Evolutionary conservation across 2,329 filamentous ascomycete species (phyloP).

Genomic region (Pseudocercospora pini-densiflorae): DNA sequence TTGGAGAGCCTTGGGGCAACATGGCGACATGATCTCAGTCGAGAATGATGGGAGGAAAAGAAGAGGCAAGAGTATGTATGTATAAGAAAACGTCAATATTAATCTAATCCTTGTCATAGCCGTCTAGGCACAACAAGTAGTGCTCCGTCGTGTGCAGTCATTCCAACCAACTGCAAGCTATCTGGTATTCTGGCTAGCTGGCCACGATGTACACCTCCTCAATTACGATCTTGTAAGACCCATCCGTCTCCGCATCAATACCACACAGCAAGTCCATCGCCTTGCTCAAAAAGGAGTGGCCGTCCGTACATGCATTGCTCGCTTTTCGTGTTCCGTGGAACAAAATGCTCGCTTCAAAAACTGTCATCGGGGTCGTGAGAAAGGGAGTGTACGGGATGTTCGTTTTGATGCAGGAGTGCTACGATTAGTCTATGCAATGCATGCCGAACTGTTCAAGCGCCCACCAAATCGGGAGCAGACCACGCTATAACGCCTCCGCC

Average conservation of each 20-base stretch:
- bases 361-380: conserved; percentile 28
- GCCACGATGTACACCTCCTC: conserved; percentile 13
- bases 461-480: conserved; percentile 24
- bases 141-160: conserved; percentile 15
- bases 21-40: not conserved
- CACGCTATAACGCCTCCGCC: conserved; percentile 27
- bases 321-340: conserved; percentile 19
- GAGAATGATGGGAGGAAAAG: not conserved
- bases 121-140: conserved; percentile 3
- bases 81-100: conserved; percentile 13
- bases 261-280: conserved; percentile 1
- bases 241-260: not conserved
- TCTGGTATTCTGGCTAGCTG: conserved; percentile 6
- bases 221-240: conserved; percentile 13
- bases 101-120: conserved; percentile 15
- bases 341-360: conserved; percentile 25
- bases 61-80: not conserved
- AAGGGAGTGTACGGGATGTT: conserved; percentile 22
- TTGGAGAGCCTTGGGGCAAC: not conserved
- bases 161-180: conserved; percentile 20
- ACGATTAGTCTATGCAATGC: conserved; percentile 43
- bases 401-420: conserved; percentile 31
- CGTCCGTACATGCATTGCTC: conserved; percentile 22
- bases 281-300: conserved; percentile 18
- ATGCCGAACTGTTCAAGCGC: conserved; percentile 30